phyloP scores from a whole-genome alignment of 345 rosid genomes.

The Linum tenue region DNA sequence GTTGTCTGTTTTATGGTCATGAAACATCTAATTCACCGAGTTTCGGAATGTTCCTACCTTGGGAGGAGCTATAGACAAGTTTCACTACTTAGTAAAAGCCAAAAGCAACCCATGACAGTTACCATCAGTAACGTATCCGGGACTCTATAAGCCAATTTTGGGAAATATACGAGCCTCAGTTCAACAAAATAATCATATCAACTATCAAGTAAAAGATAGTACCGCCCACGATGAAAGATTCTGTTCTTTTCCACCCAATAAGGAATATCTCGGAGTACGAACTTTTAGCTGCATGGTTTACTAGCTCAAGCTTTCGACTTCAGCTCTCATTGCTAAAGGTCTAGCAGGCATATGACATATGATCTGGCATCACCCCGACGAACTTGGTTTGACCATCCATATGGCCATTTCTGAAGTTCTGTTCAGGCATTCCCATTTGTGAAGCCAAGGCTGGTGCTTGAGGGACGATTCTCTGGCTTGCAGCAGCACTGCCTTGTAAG shows the following conservation, averaged over 20 bases:
- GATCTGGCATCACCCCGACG: constrained; percentile 32
- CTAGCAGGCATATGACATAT: constrained; percentile 32
- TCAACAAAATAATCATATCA: no score
- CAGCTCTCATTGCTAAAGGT: constrained; percentile 39
- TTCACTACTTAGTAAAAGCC: no score
- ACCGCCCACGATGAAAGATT: background rate
- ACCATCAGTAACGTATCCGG: no score
- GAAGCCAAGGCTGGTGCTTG: constrained; percentile 19
- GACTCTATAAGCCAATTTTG: no score
- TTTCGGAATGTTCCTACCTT: no score
- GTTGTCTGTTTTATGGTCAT: no score
- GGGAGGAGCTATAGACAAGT: no score
- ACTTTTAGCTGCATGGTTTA: background rate
- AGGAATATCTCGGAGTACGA: background rate
- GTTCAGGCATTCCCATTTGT: constrained; percentile 34
- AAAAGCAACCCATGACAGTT: no score
- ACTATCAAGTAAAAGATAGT: background rate
- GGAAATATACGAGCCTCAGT: no score
- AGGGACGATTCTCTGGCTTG: constrained; percentile 13
- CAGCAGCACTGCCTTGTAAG: constrained; percentile 12
- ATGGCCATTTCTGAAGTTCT: constrained; percentile 25
- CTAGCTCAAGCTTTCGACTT: constrained; percentile 38
- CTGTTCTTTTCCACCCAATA: no score
- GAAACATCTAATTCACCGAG: no score
- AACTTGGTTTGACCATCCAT: constrained; percentile 39